Percentiles rank a stretch among this genome's conserved stretches.
Conservation (phyloP, 495 filamentous ascomycete species). For the Talaromyces thailandensis region DNA sequence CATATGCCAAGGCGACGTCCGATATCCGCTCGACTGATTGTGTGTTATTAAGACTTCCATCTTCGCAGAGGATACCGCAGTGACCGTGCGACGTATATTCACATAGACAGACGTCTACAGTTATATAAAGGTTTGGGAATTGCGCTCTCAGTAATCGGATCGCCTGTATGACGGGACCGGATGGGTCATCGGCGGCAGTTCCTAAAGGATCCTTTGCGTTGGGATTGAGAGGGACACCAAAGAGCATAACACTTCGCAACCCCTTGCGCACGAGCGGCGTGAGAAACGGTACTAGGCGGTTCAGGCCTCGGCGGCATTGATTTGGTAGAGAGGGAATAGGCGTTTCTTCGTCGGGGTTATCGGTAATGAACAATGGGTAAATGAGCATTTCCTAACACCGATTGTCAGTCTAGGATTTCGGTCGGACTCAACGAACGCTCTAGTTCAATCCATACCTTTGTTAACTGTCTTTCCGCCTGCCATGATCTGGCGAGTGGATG, state of each 20-base stretch:
- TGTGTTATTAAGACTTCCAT: conserved; percentile 84
- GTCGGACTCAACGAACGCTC: not conserved
- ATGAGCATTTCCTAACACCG: conserved; percentile 82
- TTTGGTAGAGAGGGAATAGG: conserved; percentile 83
- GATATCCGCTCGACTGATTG: conserved; percentile 88
- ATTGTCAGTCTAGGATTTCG: not conserved
- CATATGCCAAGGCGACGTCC: conserved; percentile 88
- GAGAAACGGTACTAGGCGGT: conserved; percentile 76
- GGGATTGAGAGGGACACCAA: conserved; percentile 78
- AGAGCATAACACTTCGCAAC: conserved; percentile 85
- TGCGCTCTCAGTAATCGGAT: conserved; percentile 72
- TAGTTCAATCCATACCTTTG: conserved; percentile 55
- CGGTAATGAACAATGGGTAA: conserved; percentile 93
- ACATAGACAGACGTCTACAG: conserved; percentile 90
- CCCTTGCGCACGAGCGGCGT: conserved; percentile 80
- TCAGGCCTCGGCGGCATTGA: conserved; percentile 79
- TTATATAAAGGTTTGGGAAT: conserved; percentile 85
- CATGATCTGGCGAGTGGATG: conserved; percentile 86
- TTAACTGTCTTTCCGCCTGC: conserved; percentile 95
- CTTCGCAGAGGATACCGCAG: conserved; percentile 88
- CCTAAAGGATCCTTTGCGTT: conserved; percentile 83
- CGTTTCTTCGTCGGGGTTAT: conserved; percentile 84
- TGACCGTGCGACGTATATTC: conserved; percentile 99
- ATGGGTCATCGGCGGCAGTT: conserved; percentile 86
- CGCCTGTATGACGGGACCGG: conserved; percentile 79